A percentile compares a stretch with the other conserved stretches of the same genome.
phyloP scores from a whole-genome alignment of 2,329 filamentous ascomycete genomes.

The Exophiala alcalophila region DNA sequence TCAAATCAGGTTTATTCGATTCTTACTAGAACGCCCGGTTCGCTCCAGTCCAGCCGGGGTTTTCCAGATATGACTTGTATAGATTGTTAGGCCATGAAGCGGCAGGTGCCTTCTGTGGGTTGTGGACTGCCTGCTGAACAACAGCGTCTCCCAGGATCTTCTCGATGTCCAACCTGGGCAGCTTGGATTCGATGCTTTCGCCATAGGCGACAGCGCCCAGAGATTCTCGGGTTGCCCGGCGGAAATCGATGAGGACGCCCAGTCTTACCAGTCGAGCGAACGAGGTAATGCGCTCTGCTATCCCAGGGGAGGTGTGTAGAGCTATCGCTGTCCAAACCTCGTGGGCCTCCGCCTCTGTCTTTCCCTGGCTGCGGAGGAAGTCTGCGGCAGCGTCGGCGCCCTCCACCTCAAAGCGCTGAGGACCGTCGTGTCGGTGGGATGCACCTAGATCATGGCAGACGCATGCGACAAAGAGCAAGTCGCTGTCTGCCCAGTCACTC shows the following conservation, averaged over 20 bases:
- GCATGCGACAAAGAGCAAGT: constrained; percentile 33
- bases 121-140: constrained; percentile 39
- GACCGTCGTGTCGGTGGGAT: constrained; percentile 32
- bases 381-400: constrained; percentile 43
- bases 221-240: constrained; percentile 27
- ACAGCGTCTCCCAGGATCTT: constrained; percentile 45
- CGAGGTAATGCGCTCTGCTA: constrained; percentile 44
- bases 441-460: constrained; percentile 40
- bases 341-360: constrained; percentile 32
- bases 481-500: constrained; percentile 22
- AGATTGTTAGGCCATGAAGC: constrained; percentile 37
- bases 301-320: constrained; percentile 43
- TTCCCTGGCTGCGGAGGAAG: constrained; percentile 30
- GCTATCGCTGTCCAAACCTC: constrained; percentile 49
- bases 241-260: constrained; percentile 43
- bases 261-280: constrained; percentile 39
- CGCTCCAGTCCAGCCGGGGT: constrained; percentile 29
- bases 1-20: constrained; percentile 1
- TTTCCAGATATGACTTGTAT: constrained; percentile 30
- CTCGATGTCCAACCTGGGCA: constrained; percentile 41
- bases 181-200: constrained; percentile 29
- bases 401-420: constrained; percentile 46
- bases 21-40: constrained; percentile 31
- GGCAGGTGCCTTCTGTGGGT: constrained; percentile 41
- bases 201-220: constrained; percentile 22